Conservation (phyloP, 2,329 filamentous ascomycete species). For the Fusarium duplospermum region DNA sequence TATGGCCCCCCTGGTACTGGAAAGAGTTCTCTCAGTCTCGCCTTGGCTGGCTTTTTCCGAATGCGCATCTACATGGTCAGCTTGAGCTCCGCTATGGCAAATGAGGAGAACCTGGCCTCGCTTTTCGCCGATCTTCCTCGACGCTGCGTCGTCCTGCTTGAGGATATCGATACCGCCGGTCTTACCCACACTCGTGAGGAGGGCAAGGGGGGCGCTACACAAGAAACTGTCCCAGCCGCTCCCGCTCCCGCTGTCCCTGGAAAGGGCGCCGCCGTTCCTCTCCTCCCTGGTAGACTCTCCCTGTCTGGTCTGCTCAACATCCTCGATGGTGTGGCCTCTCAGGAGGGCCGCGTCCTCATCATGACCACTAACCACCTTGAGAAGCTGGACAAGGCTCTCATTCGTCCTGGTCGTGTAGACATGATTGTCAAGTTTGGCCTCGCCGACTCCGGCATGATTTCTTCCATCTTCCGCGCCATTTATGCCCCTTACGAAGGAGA, state of each 20-base stretch:
- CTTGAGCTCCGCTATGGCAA: slow-evolving; percentile 70
- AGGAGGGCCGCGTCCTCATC: slow-evolving; percentile 72
- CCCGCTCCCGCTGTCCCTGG: slow-evolving; percentile 8
- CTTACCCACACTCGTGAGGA: slow-evolving; percentile 69
- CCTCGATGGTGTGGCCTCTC: slow-evolving; percentile 77
- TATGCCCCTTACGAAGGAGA: slow-evolving; percentile 63
- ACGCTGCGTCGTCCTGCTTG: slow-evolving; percentile 78
- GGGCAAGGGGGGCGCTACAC: slow-evolving; percentile 40
- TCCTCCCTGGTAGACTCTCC: slow-evolving; percentile 61
- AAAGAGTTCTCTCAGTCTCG: slow-evolving; percentile 78
- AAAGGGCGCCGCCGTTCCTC: slow-evolving; percentile 10
- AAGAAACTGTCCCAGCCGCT: slow-evolving; percentile 37
- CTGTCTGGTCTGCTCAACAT: slow-evolving; percentile 84
- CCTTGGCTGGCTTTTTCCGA: slow-evolving; percentile 76
- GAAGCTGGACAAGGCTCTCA: slow-evolving; percentile 70
- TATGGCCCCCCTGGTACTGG: slow-evolving; percentile 85
- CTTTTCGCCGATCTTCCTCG: slow-evolving; percentile 76
- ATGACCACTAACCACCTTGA: slow-evolving; percentile 75
- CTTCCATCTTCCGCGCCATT: slow-evolving; percentile 68
- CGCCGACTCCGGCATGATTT: slow-evolving; percentile 64
- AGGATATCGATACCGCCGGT: slow-evolving; percentile 81
- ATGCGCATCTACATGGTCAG: slow-evolving; percentile 80
- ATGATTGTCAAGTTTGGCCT: slow-evolving; percentile 68
- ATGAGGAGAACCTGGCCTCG: slow-evolving; percentile 71
- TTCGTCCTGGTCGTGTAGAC: slow-evolving; percentile 72